A percentile compares a stretch with the other conserved stretches of the same genome.
These are phyloP conservation scores for Backusella tarrabulga DNA, from an alignment of 192 early-diverging fungal species.

Conservation along the genomic window DNA sequence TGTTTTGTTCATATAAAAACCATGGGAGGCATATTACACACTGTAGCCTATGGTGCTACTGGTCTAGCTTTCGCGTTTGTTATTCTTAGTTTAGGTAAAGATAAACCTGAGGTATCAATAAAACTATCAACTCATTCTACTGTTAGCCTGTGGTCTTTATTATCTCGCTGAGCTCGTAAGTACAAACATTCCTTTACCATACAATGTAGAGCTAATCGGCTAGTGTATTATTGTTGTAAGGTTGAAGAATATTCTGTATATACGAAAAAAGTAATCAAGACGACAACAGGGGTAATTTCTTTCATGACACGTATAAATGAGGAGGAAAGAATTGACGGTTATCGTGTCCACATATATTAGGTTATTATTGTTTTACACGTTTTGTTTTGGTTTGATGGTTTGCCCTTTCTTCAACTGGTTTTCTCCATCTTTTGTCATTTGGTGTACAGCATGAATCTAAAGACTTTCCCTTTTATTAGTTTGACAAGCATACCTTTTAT, in stretches of 20 bases:
- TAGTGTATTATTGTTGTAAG: conserved; percentile 1
- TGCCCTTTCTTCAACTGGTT: conserved; percentile 65
- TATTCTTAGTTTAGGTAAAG: conserved; percentile 57
- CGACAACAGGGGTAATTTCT: conserved; percentile 47
- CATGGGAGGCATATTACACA: conserved; percentile 31
- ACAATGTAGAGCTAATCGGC: neutral
- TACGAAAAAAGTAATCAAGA: conserved; percentile 74
- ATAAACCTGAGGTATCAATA: neutral
- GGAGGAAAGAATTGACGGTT: neutral
- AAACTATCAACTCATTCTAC: neutral
- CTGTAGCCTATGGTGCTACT: conserved; percentile 54
- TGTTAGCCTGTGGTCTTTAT: conserved; percentile 80
- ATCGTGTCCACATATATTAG: conserved; percentile 25
- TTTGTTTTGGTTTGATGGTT: conserved; percentile 74
- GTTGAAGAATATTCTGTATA: conserved; percentile 81
- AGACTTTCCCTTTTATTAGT: conserved; percentile 81
- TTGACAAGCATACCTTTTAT: conserved; percentile 74
- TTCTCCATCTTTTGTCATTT: conserved; percentile 77
- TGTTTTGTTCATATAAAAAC: neutral
- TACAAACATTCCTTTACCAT: conserved; percentile 16
- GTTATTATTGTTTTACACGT: conserved; percentile 66
- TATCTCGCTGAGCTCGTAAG: conserved; percentile 71
- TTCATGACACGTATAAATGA: neutral
- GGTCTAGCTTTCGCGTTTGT: conserved; percentile 52
- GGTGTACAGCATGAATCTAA: conserved; percentile 79